Evolutionary conservation across 495 filamentous ascomycete genomes (phyloP), one percentile per base, ranked within the genome.

Genomic region (Penicillium paradoxum): DNA sequence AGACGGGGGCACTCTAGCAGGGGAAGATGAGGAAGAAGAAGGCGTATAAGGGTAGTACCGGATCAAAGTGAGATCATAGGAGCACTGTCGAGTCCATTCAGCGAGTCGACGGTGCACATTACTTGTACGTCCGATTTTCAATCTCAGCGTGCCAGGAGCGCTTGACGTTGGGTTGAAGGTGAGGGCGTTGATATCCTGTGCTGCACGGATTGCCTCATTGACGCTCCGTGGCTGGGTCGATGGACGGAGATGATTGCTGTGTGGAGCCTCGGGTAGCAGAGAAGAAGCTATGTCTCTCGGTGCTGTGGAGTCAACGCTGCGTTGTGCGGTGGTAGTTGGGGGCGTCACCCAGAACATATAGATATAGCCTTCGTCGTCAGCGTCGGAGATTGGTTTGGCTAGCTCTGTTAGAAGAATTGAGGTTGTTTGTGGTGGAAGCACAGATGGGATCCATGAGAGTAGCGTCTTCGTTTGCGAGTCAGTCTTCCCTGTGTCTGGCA

Each of bases 341-440:
- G 80, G 80, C 0, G 79, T 83, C 4, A 96, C 75, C 90, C 91
- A 96, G 79, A 97, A 98, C 60, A 98, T 93, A 76, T 98, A 98
- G 58, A 97, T 97, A 65, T 90, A 98, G 33, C 93, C 93, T 39
- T 89, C 78, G 41, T 95, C 89, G 60, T 97, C 93, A 36, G 75
- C 70, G 5, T 69, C 70, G 3, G 88, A 89, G 54, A 95, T 79
- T 10, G 91, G 89, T 62, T 95, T 96, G 13, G 83, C 82, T 4
- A 97, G 75, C 65, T 96, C 92, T 27, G 79, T 73, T 36, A 89
- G 77, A 24, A 91, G 76, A 18, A 70, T 61, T 6, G 84, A 84
- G 15, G 83, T 84, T 15, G 79, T 87, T 66, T 82, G 73, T 2
- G 86, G 86, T 0, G 79, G 77, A 14, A 86, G 73, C 14, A 69